Conservation (phyloP, 306 rosid species). For the Coriaria nepalensis region DNA sequence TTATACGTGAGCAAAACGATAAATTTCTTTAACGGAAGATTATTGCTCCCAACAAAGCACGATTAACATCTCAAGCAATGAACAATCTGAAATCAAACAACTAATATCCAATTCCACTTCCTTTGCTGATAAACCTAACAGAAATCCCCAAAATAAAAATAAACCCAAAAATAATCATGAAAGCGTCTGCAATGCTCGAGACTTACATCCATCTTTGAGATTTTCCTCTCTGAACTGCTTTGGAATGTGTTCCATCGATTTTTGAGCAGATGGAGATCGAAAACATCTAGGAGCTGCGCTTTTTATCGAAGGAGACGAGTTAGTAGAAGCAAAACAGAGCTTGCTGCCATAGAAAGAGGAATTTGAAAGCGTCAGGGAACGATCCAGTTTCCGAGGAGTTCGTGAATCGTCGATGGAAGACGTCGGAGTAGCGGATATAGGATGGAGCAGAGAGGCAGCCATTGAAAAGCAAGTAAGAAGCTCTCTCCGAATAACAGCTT, state of each 20-base stretch:
- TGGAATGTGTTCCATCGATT: constrained; percentile 59
- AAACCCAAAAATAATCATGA: neutral
- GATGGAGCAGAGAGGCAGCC: constrained; percentile 46
- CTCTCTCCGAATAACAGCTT: neutral
- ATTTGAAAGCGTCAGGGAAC: constrained; percentile 13
- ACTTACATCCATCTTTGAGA: constrained; percentile 85
- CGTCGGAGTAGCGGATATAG: constrained; percentile 28
- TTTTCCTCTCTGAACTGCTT: constrained; percentile 69
- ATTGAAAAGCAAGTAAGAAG: constrained; percentile 15
- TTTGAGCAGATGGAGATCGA: constrained; percentile 23
- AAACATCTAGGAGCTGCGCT: constrained; percentile 22
- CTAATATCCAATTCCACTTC: too few species aligned
- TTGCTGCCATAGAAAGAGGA: constrained; percentile 43
- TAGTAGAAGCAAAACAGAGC: constrained; percentile 15
- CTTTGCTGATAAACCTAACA: too few species aligned
- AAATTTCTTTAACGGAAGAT: too few species aligned
- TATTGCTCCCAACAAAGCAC: too few species aligned
- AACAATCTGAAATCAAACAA: too few species aligned
- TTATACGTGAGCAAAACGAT: too few species aligned
- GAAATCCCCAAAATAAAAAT: neutral
- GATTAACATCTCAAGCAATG: too few species aligned
- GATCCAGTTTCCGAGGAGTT: constrained; percentile 8
- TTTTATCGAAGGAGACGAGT: constrained; percentile 8
- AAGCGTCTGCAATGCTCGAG: neutral
- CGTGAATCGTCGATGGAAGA: constrained; percentile 15